Evolutionary conservation across 192 early-diverging fungal genomes (phyloP), one percentile per base, ranked within the genome.

Genomic region (Funneliformis mosseae): DNA sequence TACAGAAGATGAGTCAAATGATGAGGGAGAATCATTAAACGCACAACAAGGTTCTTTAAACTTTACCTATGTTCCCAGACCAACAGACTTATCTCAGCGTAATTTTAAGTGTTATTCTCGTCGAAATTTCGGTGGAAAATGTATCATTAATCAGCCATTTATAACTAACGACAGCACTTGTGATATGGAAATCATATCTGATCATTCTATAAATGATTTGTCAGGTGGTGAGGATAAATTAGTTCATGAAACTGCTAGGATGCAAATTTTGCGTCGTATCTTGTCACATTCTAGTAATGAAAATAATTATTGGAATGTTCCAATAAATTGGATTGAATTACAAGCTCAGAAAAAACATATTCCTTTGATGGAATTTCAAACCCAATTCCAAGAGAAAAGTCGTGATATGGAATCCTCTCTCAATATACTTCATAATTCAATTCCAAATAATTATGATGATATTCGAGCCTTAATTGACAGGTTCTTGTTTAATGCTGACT

Each of bases 401-500:
- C 21, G 10, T 25, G 45, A 74, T 18, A 28, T 74, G 48, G 48
- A 74, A 74, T 38, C 46, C 50, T 23, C 72, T 28, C 72, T 74
- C n/a, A 28, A 10, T 21, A 46, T 50, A 18, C 48, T 74, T 38
- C 23, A 74, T 55, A 46, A 74, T 55, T 28, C n/a, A 21, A 55
- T 74, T 27, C 72, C 72, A 27, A n/a, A 74, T 12, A 45, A n/a
- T 59, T 74, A 48, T 50, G 25, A 74, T 55, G 72, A 50, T 25
- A 74, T 74, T 59, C 28, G 10, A 27, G 12, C 8, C 7, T 46
- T 50, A 33, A 50, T 74, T 74, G 72, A 74, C 14, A 74, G 43
- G 27, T 74, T 74, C 39, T 74, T 74, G 28, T 28, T 27, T 4
- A 74, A 74, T 55, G 72, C 72, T 55, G 72, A 74, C 27, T 74